phyloP scores from a whole-genome alignment of 1,139 yeast genomes.

The Yamadazyma songkhlaensis region DNA sequence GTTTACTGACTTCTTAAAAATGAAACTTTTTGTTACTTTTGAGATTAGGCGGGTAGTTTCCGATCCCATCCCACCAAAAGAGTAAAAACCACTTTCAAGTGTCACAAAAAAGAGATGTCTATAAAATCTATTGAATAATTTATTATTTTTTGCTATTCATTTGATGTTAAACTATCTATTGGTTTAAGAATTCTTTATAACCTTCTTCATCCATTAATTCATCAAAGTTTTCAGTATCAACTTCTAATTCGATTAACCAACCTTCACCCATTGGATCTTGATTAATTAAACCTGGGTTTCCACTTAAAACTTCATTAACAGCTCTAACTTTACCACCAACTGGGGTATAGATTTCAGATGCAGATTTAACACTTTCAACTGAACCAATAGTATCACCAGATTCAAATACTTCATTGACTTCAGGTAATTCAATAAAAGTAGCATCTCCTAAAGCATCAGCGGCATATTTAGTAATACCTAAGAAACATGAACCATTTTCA shows the following conservation, averaged over 20 bases:
- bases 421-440: constrained; percentile 89
- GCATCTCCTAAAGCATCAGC: constrained; percentile 98
- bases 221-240: constrained; percentile 34
- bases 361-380: constrained; percentile 92
- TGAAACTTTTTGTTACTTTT: no score
- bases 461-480: constrained; percentile 94
- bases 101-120: no score
- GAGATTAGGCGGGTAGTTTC: no score
- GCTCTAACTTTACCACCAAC: constrained; percentile 75
- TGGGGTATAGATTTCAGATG: constrained; percentile 91
- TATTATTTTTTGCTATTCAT: neutral
- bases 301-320: constrained; percentile 63
- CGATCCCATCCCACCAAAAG: no score
- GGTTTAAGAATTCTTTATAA: constrained; percentile 63
- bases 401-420: constrained; percentile 61
- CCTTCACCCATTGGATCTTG: constrained; percentile 90
- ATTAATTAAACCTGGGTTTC: constrained; percentile 76
- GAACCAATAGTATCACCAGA: constrained; percentile 87
- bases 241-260: constrained; percentile 82
- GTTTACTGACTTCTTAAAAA: no score
- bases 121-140: neutral
- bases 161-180: constrained; percentile 12
- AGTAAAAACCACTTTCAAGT: no score
- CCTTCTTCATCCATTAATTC: constrained; percentile 49
- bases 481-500: constrained; percentile 74